Percentiles rank a stretch among this genome's conserved stretches.
Evolutionary conservation across 169 alveolate species (phyloP).

Genomic region (Neospora caninum): DNA sequence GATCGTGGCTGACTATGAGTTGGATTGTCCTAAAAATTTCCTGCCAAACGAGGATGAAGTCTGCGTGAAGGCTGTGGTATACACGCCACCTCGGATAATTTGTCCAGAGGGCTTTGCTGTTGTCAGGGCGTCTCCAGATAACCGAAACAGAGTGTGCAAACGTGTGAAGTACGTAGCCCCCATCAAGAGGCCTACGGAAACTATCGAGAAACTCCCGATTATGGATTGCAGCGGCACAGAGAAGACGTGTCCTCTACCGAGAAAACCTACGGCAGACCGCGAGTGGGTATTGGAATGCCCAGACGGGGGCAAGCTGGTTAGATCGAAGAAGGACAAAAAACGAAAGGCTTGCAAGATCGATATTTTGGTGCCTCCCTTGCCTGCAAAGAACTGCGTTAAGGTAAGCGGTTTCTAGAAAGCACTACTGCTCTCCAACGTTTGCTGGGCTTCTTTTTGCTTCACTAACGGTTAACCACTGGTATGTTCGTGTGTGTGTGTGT

Average conservation of each 20-base stretch:
- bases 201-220: neutral
- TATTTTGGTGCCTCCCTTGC: constrained; percentile 12
- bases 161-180: constrained; percentile 40
- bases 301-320: constrained; percentile 9
- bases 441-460: too few relatives aligned
- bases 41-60: constrained; percentile 40
- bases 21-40: constrained; percentile 49
- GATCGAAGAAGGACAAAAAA: neutral
- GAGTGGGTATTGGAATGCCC: constrained; percentile 46
- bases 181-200: neutral
- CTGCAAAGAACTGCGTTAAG: neutral
- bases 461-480: too few relatives aligned
- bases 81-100: constrained; percentile 16
- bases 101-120: constrained; percentile 32
- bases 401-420: neutral
- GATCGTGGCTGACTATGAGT: constrained; percentile 47
- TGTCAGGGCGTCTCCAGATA: constrained; percentile 18
- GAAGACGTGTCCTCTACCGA: constrained; percentile 7
- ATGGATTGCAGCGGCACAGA: neutral
- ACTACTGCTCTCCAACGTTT: too few relatives aligned
- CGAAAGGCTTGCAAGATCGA: constrained; percentile 20
- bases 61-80: constrained; percentile 27
- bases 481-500: neutral
- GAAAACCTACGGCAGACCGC: constrained; percentile 20
- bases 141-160: neutral